Percentiles rank a stretch among this genome's conserved stretches.
These are phyloP conservation scores for Fonsecaea erecta DNA, from an alignment of 2,329 filamentous ascomycete genomes.

Conservation along the genomic window DNA sequence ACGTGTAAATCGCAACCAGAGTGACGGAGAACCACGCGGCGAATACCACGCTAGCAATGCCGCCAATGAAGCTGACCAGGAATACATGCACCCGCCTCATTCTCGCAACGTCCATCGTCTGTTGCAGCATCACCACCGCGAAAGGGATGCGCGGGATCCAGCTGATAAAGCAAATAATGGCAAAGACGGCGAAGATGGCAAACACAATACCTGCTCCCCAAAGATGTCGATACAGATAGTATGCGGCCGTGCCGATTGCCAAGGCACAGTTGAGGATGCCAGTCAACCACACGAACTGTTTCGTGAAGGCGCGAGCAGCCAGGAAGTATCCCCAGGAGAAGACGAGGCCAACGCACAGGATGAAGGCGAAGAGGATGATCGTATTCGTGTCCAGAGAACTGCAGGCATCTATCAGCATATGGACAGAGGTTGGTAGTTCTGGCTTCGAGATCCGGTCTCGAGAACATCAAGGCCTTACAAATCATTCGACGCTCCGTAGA, in stretches of 20 bases:
- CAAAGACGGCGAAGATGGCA: conserved; percentile 78
- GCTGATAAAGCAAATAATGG: conserved; percentile 79
- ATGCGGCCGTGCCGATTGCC: conserved; percentile 82
- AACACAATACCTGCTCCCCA: conserved; percentile 88
- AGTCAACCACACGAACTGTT: conserved; percentile 90
- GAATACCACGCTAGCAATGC: conserved; percentile 74
- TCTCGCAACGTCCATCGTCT: conserved; percentile 82
- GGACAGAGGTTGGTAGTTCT: neutral
- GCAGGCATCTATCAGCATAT: neutral
- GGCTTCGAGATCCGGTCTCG: neutral
- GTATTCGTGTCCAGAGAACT: conserved; percentile 76
- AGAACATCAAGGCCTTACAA: conserved; percentile 47
- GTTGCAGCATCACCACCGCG: conserved; percentile 85
- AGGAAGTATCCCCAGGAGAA: conserved; percentile 79
- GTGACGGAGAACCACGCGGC: conserved; percentile 86
- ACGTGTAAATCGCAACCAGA: conserved; percentile 82
- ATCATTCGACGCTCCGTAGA: conserved; percentile 70
- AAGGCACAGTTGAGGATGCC: conserved; percentile 85
- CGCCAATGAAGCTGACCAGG: conserved; percentile 80
- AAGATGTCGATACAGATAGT: conserved; percentile 77
- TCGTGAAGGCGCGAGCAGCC: conserved; percentile 76
- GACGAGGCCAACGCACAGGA: conserved; percentile 72
- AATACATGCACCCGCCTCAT: conserved; percentile 80
- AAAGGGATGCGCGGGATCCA: conserved; percentile 94
- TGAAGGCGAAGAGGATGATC: conserved; percentile 80